Evolutionary conservation across 257 asterid species (phyloP), one percentile per base, ranked within the genome.

Genomic region (Haberlea rhodopensis): DNA sequence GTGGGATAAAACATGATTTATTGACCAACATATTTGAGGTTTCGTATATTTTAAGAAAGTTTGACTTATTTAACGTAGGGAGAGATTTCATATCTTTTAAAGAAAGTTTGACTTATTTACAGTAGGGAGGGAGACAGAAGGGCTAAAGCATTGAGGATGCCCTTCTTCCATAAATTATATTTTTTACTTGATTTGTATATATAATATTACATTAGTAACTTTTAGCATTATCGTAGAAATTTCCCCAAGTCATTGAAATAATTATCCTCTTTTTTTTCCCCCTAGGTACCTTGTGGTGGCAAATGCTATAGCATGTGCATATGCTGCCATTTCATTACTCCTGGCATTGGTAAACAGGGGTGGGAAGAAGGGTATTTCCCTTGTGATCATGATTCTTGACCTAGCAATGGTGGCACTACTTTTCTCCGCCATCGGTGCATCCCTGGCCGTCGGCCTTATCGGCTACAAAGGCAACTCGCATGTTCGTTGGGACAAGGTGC

Each of bases 401-500:
- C 79, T 86, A 22, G 27, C 70, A 7, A 84, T 80, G 86, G 81
- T 88, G 76, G 91, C 84, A 1, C 77, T 88, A 2, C 89, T 88
- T 29, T 88, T 82, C 52, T 86, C 96, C 11, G 5, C 80, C 32
- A 24, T 72, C 5, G 89, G 95, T 1, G 90, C 95, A 5, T 76
- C 91, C 63, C 7, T 27, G 0, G 80, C 96, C 20, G 70, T 84
- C 8, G 90, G 95, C 21, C 66, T 88, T 4, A 26, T 88, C 53
- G 96, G 91, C 16, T 76, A 66, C 59, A 3, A 73, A 6, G 96
- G 96, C 0, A 86, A 88, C 68, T 57, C 89, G 3, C 95, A 84
- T 56, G 73, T 82, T 24, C 85, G 57, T 0, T 88, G 96, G 96
- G 72, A 66, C 31, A 78, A 81, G 60, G 90, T 88, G 28, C 86